phyloP scores from a whole-genome alignment of 2,329 filamentous ascomycete genomes.

The Neocucurbitaria cava region DNA sequence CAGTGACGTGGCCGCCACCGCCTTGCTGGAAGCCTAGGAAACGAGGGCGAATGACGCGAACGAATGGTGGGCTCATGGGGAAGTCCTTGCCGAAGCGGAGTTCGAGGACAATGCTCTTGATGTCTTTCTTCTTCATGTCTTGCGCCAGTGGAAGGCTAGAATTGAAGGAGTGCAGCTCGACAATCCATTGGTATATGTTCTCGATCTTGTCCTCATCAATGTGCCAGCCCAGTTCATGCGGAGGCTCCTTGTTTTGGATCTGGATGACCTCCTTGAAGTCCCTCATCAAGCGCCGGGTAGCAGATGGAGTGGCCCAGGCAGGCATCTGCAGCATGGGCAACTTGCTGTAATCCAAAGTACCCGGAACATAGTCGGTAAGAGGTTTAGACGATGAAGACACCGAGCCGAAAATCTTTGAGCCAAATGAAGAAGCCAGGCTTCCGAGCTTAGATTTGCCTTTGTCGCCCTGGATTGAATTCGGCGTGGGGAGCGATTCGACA shows the following conservation, averaged over 20 bases:
- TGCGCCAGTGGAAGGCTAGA: constrained; percentile 69
- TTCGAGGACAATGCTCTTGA: constrained; percentile 78
- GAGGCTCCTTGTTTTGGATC: constrained; percentile 66
- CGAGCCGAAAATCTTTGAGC: constrained; percentile 28
- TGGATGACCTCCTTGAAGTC: constrained; percentile 71
- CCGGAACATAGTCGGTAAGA: constrained; percentile 71
- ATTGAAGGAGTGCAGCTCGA: constrained; percentile 87
- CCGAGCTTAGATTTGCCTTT: constrained; percentile 37
- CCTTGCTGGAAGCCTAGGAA: constrained; percentile 75
- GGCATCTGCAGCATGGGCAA: constrained; percentile 72
- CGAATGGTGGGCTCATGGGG: constrained; percentile 81
- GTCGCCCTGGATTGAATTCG: constrained; percentile 30
- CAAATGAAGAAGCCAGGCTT: constrained; percentile 25
- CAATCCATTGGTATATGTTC: constrained; percentile 90
- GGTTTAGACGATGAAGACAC: constrained; percentile 28
- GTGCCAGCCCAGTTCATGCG: constrained; percentile 81
- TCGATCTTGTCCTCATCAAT: constrained; percentile 70
- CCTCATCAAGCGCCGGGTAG: constrained; percentile 68
- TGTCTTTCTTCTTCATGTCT: constrained; percentile 71
- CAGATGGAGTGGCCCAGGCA: constrained; percentile 66
- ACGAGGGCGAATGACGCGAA: constrained; percentile 80
- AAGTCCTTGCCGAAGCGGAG: constrained; percentile 79
- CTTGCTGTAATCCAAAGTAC: constrained; percentile 65
- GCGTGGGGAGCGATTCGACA: constrained; percentile 28
- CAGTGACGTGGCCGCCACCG: constrained; percentile 85